phyloP scores from a whole-genome alignment of 805 yeast genomes.

The Candida multigemmis region DNA sequence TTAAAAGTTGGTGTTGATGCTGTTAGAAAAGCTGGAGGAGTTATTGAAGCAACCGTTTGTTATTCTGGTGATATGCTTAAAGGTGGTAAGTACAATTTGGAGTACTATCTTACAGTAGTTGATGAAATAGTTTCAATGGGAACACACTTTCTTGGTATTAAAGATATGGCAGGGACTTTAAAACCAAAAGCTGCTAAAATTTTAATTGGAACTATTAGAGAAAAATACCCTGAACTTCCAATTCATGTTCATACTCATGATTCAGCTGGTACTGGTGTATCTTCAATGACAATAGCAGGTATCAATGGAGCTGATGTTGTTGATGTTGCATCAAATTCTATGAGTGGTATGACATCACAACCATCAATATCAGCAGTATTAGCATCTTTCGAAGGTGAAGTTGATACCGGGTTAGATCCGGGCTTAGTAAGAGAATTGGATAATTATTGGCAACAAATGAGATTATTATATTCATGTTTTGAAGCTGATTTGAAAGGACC shows the following conservation, averaged over 20 bases:
- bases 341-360: constrained; percentile 98
- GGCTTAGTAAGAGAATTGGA: constrained; percentile 74
- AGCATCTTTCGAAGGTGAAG: constrained; percentile 84
- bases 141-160: constrained; percentile 93
- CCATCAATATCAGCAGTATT: constrained; percentile 90
- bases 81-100: constrained; percentile 89
- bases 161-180: constrained; percentile 99
- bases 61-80: constrained; percentile 98
- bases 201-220: constrained; percentile 74
- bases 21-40: constrained; percentile 97
- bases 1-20: constrained; percentile 97
- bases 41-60: constrained; percentile 96
- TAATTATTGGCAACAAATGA: constrained; percentile 98
- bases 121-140: constrained; percentile 87
- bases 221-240: constrained; percentile 84
- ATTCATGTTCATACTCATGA: constrained; percentile 99
- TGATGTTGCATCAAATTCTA: constrained; percentile 93
- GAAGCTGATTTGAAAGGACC: constrained; percentile 99
- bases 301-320: constrained; percentile 97
- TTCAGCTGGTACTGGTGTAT: constrained; percentile 99
- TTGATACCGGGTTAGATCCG: constrained; percentile 64
- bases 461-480: constrained; percentile 91
- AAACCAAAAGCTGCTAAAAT: constrained; percentile 88
- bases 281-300: constrained; percentile 92
- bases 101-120: constrained; percentile 75